These are phyloP conservation scores for Tylopilus subfusipes DNA, from an alignment of 768 basidiomycete species.

Conservation along the genomic window DNA sequence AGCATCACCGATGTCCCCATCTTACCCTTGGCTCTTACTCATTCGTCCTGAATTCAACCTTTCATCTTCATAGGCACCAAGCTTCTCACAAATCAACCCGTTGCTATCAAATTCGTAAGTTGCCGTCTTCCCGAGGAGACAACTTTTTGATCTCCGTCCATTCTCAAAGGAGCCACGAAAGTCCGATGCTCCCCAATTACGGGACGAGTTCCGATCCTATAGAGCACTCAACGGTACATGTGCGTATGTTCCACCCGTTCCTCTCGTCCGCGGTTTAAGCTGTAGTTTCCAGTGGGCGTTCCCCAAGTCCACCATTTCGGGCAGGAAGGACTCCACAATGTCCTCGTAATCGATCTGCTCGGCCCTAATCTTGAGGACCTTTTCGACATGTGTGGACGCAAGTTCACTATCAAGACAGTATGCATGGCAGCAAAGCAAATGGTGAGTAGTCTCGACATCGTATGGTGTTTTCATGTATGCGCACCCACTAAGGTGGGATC, in stretches of 20 bases:
- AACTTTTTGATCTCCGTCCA: constrained; percentile 11
- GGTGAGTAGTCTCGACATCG: constrained; percentile 48
- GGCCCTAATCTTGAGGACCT: constrained; percentile 97
- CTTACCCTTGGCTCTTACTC: not conserved
- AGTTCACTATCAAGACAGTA: constrained; percentile 96
- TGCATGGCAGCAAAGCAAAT: too few relatives aligned
- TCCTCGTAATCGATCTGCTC: constrained; percentile 87
- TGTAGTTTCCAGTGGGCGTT: constrained; percentile 67
- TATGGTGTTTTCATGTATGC: constrained; percentile 1
- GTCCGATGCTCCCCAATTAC: constrained; percentile 94
- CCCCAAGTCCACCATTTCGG: constrained; percentile 99
- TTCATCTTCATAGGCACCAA: constrained; percentile 62
- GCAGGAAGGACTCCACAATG: constrained; percentile 97
- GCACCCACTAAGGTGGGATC: not conserved
- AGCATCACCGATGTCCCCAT: constrained; percentile 3
- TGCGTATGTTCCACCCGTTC: constrained; percentile 39
- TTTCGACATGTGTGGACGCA: constrained; percentile 97
- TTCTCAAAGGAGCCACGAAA: constrained; percentile 80
- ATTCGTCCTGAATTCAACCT: constrained; percentile 10
- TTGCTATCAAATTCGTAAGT: constrained; percentile 96
- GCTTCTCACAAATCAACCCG: constrained; percentile 77
- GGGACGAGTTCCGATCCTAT: constrained; percentile 97
- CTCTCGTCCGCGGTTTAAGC: constrained; percentile 13
- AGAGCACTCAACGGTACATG: constrained; percentile 89
- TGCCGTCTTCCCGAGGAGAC: constrained; percentile 7